Evolutionary conservation across 495 filamentous ascomycete species (phyloP), one percentile per base, ranked within the genome.

Genomic region (Thermothielavioides terrestris): DNA sequence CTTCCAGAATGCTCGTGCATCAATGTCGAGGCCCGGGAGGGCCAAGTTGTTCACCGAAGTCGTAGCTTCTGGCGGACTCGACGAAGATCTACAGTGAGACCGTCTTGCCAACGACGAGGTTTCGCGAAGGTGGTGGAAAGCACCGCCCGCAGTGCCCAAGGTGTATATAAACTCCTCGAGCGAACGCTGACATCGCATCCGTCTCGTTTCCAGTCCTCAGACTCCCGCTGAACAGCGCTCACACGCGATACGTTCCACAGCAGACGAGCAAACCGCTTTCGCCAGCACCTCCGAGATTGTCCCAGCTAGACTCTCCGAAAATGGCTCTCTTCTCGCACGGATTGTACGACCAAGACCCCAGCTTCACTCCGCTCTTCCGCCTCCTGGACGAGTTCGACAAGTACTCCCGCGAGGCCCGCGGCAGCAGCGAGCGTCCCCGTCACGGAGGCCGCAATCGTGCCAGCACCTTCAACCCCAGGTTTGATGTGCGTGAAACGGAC

Each of bases 331-430:
- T 83, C 65, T 69, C 80, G 54, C 73, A 73, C 58, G 62, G 67
- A 53, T 70, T 76, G 62, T 69, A 69, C 65, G 59, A 65, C 50
- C 68, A 58, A 25, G 60, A 71, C 50, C 62, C 63, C 53, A 68
- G 80, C 66, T 79, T 85, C 68, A 61, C 70, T 23, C 79, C 83
- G 25, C 75, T 89, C 58, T 85, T 89, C 76, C 79, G 78, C 34
- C 70, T 91, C 25, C 73, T 94, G 28, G 82, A 89, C 58, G 84
- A 88, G 68, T 84, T 84, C 60, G 82, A 82, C 60, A 66, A 65
- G 57, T 77, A 79, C 58, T 64, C 68, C 22, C 60, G 66, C 36
- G 54, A 62, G 53, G 27, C 45, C 28, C 56, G 56, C 34, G 43
- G 36, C 47, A 42, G 44, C 38, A 53, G 52, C 57, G 56, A 53